A percentile compares a stretch with the other conserved stretches of the same genome.
Conservation (phyloP, 2,329 filamentous ascomycete genomes). For the Microthyrium microscopicum region DNA sequence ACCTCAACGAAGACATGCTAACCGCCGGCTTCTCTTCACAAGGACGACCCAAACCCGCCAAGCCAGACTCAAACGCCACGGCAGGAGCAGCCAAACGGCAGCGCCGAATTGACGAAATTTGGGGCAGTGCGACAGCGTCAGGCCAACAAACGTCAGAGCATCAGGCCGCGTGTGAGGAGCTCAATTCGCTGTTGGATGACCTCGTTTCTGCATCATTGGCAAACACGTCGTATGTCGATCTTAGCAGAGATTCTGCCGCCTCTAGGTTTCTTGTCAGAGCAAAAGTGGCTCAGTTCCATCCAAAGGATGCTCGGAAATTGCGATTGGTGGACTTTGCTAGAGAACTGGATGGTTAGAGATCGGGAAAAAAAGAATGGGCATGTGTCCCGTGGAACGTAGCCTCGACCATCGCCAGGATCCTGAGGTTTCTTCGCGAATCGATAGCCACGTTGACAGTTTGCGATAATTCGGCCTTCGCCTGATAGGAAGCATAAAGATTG, state of each 20-base stretch:
- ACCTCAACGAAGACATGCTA: conserved; percentile 39
- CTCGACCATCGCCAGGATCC: too few relatives aligned
- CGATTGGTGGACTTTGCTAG: conserved; percentile 36
- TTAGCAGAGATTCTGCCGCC: conserved; percentile 34
- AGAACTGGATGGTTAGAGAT: conserved; percentile 22
- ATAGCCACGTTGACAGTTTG: too few relatives aligned
- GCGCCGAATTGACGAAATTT: conserved; percentile 34
- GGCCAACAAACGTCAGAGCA: conserved; percentile 23
- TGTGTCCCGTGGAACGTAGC: too few relatives aligned
- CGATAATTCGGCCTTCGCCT: too few relatives aligned
- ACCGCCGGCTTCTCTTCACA: conserved; percentile 36
- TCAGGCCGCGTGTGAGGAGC: conserved; percentile 30
- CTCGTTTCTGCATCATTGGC: conserved; percentile 25
- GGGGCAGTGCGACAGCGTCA: conserved; percentile 21
- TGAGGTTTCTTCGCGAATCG: too few relatives aligned
- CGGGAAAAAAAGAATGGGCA: too few relatives aligned
- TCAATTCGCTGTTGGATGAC: conserved; percentile 29
- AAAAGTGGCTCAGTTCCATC: conserved; percentile 39
- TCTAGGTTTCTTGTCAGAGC: conserved; percentile 36
- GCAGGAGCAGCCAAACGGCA: conserved; percentile 22
- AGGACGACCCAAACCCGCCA: conserved; percentile 20
- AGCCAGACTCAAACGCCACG: conserved; percentile 11
- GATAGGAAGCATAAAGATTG: too few relatives aligned
- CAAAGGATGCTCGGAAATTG: conserved; percentile 34
- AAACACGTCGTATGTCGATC: conserved; percentile 28